Evolutionary conservation across 345 rosid genomes (phyloP).

Genomic region (Eucalyptus curtisii): DNA sequence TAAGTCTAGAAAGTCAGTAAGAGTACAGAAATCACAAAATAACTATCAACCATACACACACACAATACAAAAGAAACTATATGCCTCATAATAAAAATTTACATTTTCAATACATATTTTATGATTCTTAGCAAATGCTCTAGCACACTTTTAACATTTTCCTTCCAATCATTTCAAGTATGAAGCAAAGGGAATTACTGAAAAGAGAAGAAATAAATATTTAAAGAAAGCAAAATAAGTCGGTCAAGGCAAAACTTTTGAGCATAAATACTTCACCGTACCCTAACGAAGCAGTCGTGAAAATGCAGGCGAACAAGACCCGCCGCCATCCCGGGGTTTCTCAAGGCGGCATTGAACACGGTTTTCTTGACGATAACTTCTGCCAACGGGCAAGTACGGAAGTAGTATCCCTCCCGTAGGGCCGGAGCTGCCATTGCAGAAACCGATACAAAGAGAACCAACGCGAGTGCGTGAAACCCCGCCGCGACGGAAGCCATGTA

Average conservation of each 20-base stretch:
- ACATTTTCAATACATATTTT: not conserved
- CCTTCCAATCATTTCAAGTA: not conserved
- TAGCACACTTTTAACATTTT: not conserved
- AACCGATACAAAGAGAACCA: not conserved
- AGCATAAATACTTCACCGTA: not conserved
- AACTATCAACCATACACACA: not conserved
- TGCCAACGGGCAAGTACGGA: not conserved
- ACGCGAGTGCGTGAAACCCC: not conserved
- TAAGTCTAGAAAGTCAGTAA: not conserved
- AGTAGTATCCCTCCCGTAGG: not conserved
- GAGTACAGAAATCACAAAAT: not conserved
- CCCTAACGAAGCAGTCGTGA: constrained; percentile 20
- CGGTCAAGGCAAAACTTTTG: not conserved
- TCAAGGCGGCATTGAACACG: not conserved
- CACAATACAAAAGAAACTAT: not conserved
- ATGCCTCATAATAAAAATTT: not conserved
- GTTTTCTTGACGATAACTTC: not conserved
- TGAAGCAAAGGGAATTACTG: not conserved
- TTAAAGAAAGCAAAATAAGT: not conserved
- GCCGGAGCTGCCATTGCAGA: not conserved
- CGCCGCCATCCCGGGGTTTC: not conserved
- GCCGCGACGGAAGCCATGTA: not conserved
- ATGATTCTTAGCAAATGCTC: not conserved
- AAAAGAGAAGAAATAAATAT: not conserved
- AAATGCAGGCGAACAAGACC: constrained; percentile 12